Base-by-base conservation (phyloP, 371 early-diverging fungal genomes). In the Mortierella sp. region DNA sequence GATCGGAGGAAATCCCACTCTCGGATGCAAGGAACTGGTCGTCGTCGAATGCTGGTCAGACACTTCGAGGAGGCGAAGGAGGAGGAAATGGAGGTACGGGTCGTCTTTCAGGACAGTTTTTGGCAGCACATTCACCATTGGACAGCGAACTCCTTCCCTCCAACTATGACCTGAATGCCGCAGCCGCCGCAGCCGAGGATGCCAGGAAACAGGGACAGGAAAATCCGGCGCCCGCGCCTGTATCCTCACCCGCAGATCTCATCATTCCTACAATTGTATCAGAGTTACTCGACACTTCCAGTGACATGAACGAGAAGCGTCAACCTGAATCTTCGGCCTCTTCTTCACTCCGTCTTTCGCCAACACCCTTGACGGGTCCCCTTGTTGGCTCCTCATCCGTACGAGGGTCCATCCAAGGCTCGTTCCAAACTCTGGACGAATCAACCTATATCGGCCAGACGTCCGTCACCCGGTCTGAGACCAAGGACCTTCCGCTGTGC, bases 401-500 rank as follows among this genome's bases (percentile, higher is more conserved):
- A 22, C 68, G 39, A 40, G 40, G 31, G 13, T 73, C 74, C 37
- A 40, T 58, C n/a, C 47, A 64, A 24, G 44, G 55, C 2, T 63
- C 72, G 0, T 82, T 77, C 61, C 74, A 61, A 37, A 61, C 68
- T 10, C 55, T 80, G 22, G 81, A 82, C 41, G 82, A 71, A 34
- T 55, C 71, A 6, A 82, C 85, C 1, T 77, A 77, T 26, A 79
- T 86, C 34, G 81, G 85, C 4, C 87, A 86, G 43, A 71, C 80
- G 4, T 77, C 80, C 3, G 68, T 85, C 8, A 77, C 79, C 0
- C 68, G 76, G 4, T 66, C 83, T 2, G 85, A 88, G 40, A 64
- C 75, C 4, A 80, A 74, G 41, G 72, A 77, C 34, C 70, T 86
- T 1, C 91, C 91, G 0, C 55, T 88, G 0, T 91, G 90, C 48